Percentiles rank a stretch among this genome's conserved stretches.
These are phyloP conservation scores for Dothistroma septosporum DNA, from an alignment of 2,329 filamentous ascomycete genomes.

Conservation along the genomic window DNA sequence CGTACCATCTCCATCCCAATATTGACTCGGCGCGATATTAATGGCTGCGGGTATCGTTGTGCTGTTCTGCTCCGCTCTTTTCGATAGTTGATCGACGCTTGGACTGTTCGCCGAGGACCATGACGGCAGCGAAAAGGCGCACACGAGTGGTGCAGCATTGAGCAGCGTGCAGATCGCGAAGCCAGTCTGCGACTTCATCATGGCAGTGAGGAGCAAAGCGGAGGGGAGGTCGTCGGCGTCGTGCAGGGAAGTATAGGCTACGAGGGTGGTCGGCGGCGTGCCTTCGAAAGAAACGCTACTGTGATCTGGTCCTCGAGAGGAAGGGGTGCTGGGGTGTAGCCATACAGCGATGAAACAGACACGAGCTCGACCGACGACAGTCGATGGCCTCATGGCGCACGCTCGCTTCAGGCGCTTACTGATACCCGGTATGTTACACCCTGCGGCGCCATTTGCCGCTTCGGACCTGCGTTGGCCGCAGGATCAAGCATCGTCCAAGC, in stretches of 20 bases:
- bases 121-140: conserved; percentile 10
- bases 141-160: background rate
- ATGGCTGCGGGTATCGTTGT: conserved; percentile 32
- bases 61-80: conserved; percentile 14
- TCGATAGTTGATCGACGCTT: conserved; percentile 1
- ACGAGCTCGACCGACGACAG: background rate
- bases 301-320: background rate
- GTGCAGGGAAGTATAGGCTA: background rate
- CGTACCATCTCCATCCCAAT: conserved; percentile 36
- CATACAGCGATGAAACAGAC: background rate
- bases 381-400: background rate
- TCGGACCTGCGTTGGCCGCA: background rate
- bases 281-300: background rate
- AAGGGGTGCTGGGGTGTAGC: background rate
- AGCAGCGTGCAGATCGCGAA: background rate
- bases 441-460: background rate
- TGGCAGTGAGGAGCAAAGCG: background rate
- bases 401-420: background rate
- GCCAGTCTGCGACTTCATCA: background rate
- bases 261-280: background rate
- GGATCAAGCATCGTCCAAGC: background rate
- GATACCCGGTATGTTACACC: background rate
- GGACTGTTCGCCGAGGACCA: background rate
- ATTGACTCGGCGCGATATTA: conserved; percentile 35
- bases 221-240: background rate